Percentiles rank a stretch among this genome's conserved stretches.
These are phyloP conservation scores for Rhodotorula sp. DNA, from an alignment of 1,284 basidiomycete genomes.

Conservation along the genomic window DNA sequence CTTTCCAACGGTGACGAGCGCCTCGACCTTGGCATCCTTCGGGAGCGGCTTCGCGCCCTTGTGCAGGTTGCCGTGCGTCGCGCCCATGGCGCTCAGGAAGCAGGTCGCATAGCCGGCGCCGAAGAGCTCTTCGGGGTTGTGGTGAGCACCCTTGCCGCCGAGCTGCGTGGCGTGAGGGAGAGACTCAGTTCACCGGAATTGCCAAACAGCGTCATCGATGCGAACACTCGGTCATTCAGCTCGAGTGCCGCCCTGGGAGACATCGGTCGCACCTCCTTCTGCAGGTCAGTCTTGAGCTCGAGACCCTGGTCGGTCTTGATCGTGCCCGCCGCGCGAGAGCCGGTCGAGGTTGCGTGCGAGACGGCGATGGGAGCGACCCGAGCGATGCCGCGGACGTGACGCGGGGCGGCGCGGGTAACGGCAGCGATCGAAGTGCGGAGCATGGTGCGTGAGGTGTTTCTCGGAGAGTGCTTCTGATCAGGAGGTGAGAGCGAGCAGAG, in stretches of 20 bases:
- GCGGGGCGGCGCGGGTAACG: conserved; percentile 3
- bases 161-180: neutral
- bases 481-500: neutral
- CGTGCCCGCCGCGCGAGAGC: conserved; percentile 29
- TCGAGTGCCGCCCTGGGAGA: neutral
- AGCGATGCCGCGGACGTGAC: conserved; percentile 2
- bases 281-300: conserved; percentile 27
- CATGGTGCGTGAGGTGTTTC: neutral
- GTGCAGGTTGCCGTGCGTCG: conserved; percentile 34
- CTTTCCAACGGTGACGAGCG: conserved; percentile 34
- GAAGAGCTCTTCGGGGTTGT: conserved; percentile 39
- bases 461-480: neutral
- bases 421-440: neutral
- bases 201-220: neutral
- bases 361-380: conserved; percentile 1
- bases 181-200: neutral
- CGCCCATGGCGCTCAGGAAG: conserved; percentile 42
- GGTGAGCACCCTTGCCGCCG: conserved; percentile 22
- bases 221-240: neutral
- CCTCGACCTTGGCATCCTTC: conserved; percentile 30
- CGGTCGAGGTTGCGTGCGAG: conserved; percentile 10
- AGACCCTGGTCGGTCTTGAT: conserved; percentile 16
- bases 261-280: conserved; percentile 23
- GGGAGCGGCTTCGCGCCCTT: conserved; percentile 33
- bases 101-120: conserved; percentile 40